Percentiles rank a stretch among this genome's conserved stretches.
phyloP scores from a whole-genome alignment of 2,329 filamentous ascomycete genomes.

The Cytospora leucostoma region DNA sequence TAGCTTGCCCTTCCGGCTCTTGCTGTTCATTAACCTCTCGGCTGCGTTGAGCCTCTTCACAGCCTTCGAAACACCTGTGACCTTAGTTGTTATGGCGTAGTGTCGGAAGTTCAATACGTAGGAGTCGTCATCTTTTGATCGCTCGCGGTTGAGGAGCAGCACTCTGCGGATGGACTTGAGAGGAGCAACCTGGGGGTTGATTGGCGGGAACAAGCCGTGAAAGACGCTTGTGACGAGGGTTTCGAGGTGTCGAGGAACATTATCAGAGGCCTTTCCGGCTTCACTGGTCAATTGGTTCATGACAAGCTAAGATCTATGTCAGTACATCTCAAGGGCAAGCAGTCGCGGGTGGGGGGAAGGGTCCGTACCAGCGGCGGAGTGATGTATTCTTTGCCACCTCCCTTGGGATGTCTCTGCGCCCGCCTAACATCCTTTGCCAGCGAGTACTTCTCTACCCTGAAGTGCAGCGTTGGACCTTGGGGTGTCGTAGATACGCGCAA shows the following conservation, averaged over 20 bases:
- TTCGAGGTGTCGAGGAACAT: constrained; percentile 92
- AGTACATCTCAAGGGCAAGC: constrained; percentile 32
- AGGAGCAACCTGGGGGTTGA: constrained; percentile 87
- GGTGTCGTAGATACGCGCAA: constrained; percentile 85
- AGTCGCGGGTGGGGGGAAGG: not conserved
- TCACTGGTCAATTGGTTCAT: constrained; percentile 95
- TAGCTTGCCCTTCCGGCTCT: constrained; percentile 68
- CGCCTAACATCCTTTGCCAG: constrained; percentile 87
- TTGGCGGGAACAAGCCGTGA: constrained; percentile 92
- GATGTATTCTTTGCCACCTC: constrained; percentile 80
- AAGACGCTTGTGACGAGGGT: constrained; percentile 91
- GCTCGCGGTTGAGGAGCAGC: constrained; percentile 84
- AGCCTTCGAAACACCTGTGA: constrained; percentile 80
- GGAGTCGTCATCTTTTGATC: constrained; percentile 56
- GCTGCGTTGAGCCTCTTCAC: constrained; percentile 83
- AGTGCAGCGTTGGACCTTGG: constrained; percentile 88
- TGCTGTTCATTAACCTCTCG: constrained; percentile 69
- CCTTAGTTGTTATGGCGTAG: constrained; percentile 91
- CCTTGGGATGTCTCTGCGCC: constrained; percentile 79
- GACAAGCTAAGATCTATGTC: constrained; percentile 61
- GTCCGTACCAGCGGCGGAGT: constrained; percentile 73
- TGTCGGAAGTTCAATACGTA: constrained; percentile 89
- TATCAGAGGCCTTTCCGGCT: constrained; percentile 58
- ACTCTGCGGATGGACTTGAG: constrained; percentile 91
- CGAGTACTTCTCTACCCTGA: constrained; percentile 92